phyloP scores from a whole-genome alignment of 768 basidiomycete species.

The Xerocomus potaroensis region DNA sequence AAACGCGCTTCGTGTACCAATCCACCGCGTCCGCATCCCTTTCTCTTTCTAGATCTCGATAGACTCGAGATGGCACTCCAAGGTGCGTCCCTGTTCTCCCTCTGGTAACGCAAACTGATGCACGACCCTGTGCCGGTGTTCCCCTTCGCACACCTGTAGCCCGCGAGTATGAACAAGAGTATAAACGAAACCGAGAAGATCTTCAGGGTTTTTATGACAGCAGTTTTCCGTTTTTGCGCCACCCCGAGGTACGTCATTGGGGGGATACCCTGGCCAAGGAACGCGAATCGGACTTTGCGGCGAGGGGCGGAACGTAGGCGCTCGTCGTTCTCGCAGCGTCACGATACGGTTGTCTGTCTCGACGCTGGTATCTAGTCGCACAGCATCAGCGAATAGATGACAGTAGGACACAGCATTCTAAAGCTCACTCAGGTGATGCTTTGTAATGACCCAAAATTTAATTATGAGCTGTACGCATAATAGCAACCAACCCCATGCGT shows the following conservation, averaged over 20 bases:
- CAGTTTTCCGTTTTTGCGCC: slow-evolving; percentile 67
- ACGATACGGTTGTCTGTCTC: too few relatives aligned
- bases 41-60: slow-evolving; percentile 61
- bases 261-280: slow-evolving; percentile 38
- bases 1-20: too few relatives aligned
- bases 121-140: too few relatives aligned
- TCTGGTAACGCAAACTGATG: not conserved
- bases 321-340: too few relatives aligned
- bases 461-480: too few relatives aligned
- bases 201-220: slow-evolving; percentile 80
- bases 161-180: slow-evolving; percentile 64
- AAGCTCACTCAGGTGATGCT: too few relatives aligned
- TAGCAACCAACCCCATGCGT: too few relatives aligned
- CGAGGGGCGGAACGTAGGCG: not conserved
- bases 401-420: too few relatives aligned
- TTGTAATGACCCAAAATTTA: too few relatives aligned
- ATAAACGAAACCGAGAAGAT: slow-evolving; percentile 36
- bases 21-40: too few relatives aligned
- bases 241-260: slow-evolving; percentile 73
- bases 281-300: not conserved
- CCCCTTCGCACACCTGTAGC: slow-evolving; percentile 45
- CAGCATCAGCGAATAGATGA: too few relatives aligned
- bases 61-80: slow-evolving; percentile 86
- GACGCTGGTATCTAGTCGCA: too few relatives aligned
- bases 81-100: slow-evolving; percentile 38